A percentile compares a stretch with the other conserved stretches of the same genome.
phyloP scores from a whole-genome alignment of 169 alveolate species.

The Amoebophrya sp. region DNA sequence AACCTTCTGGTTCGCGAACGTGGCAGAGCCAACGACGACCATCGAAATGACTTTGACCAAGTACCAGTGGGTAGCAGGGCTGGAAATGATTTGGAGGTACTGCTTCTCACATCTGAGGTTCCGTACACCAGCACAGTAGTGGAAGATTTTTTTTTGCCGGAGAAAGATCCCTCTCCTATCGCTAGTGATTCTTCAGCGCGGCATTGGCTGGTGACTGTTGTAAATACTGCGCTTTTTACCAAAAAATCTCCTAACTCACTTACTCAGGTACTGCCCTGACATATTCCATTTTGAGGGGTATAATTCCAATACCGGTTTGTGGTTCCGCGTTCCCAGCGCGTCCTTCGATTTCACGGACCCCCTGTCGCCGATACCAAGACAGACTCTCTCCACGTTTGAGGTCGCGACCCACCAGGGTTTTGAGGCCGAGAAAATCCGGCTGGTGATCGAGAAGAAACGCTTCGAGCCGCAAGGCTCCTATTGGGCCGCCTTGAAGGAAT shows the following conservation, averaged over 20 bases:
- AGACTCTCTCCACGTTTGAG: neutral
- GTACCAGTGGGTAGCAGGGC: neutral
- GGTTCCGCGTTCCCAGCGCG: neutral
- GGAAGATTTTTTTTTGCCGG: too few species aligned
- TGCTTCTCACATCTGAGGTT: too few species aligned
- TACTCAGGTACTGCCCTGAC: slow-evolving; percentile 26
- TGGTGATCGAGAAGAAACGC: neutral
- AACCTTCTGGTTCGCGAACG: neutral
- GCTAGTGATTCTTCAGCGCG: too few species aligned
- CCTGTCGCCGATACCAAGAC: neutral
- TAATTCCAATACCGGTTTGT: neutral
- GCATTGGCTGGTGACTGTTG: too few species aligned
- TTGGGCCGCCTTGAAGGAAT: neutral
- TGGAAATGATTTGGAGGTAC: neutral
- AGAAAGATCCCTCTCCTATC: too few species aligned
- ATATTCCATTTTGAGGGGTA: neutral
- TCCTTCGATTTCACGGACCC: slow-evolving; percentile 8
- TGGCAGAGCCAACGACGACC: neutral
- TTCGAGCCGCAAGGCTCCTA: neutral
- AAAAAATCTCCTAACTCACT: too few species aligned
- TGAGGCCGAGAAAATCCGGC: neutral
- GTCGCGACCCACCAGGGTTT: neutral
- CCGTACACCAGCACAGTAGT: too few species aligned
- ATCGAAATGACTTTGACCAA: neutral
- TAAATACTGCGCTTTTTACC: too few species aligned